Base-by-base conservation (phyloP, 2,329 filamentous ascomycete genomes). In the Neopestalotiopsis rosae region DNA sequence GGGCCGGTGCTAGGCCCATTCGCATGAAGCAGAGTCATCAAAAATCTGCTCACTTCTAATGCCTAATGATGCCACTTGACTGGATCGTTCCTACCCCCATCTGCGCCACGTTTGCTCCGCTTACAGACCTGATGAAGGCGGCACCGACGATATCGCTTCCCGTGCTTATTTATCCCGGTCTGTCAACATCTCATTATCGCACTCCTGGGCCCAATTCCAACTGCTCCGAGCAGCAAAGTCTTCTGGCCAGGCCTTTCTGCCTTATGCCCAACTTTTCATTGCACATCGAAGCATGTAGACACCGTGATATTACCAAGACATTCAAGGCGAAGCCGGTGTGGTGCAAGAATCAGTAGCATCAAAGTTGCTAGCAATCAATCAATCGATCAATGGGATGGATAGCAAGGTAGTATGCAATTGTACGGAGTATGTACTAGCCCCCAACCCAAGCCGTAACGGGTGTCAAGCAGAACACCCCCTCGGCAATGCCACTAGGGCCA, bases 1-100 rank as follows among this genome's bases (percentile, higher is more conserved):
- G 45, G 63, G n/a, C 63, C 63, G 45, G 40, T n/a, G 28, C 24
- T 57, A 34, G 63, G 56, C 56, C 34, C 63, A 66, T 56, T 66
- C 20, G 61, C 34, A n/a, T 34, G 34, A 62, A 17, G 59, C 32
- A 62, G 30, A 62, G 30, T 62, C 59, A 40, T 52, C 45, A 52
- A 52, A 52, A 52, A 52, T n/a, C 45, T 52, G 45, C 45, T 52
- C 45, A 52, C 45, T 52, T 52, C 20, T 9, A n/a, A 14, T 52
- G 45, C n/a, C 45, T 52, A 52, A 52, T 52, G 45, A 52, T n/a
- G 57, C 57, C 32, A 30, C 57, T 65, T 65, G 62, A 45, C 40
- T 65, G 28, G 59, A n/a, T 34, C 57, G 24, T 58, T 13, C 28
- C 20, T 59, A n/a, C 34, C 12, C 59, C 34, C 30, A n/a, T 30